A percentile compares a stretch with the other conserved stretches of the same genome.
phyloP scores from a whole-genome alignment of 257 asterid species.

The Solanum bukasovii region DNA sequence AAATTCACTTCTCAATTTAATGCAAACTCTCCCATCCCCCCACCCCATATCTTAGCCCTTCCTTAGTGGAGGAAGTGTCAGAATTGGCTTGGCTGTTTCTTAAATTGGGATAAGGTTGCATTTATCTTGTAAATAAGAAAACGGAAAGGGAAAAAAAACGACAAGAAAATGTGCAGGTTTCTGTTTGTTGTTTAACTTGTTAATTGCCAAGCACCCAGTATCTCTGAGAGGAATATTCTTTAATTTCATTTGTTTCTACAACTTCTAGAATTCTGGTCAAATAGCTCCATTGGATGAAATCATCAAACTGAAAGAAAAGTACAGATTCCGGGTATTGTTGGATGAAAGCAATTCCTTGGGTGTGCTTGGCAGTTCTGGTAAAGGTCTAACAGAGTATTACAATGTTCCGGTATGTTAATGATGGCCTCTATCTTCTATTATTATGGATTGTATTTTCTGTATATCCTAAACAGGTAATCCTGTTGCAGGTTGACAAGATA shows the following conservation, averaged over 20 bases:
- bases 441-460: constrained; percentile 8
- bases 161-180: neutral
- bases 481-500: constrained; percentile 67
- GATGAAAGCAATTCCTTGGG: constrained; percentile 94
- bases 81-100: neutral
- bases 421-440: neutral
- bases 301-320: constrained; percentile 71
- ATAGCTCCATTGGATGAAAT: constrained; percentile 85
- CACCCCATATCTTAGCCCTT: neutral
- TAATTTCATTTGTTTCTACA: neutral
- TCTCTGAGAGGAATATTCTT: neutral
- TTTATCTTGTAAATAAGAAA: neutral
- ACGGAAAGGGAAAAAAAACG: too few relatives aligned
- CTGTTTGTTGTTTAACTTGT: neutral
- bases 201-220: neutral
- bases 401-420: constrained; percentile 54
- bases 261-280: constrained; percentile 83
- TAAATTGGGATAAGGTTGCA: neutral
- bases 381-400: constrained; percentile 82
- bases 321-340: constrained; percentile 73
- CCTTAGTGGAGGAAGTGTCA: neutral
- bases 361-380: constrained; percentile 84
- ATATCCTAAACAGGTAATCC: neutral
- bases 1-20: neutral
- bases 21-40: neutral